Evolutionary conservation across 192 early-diverging fungal species (phyloP), one percentile per base, ranked within the genome.

Genomic region (Backusella psychrophila): DNA sequence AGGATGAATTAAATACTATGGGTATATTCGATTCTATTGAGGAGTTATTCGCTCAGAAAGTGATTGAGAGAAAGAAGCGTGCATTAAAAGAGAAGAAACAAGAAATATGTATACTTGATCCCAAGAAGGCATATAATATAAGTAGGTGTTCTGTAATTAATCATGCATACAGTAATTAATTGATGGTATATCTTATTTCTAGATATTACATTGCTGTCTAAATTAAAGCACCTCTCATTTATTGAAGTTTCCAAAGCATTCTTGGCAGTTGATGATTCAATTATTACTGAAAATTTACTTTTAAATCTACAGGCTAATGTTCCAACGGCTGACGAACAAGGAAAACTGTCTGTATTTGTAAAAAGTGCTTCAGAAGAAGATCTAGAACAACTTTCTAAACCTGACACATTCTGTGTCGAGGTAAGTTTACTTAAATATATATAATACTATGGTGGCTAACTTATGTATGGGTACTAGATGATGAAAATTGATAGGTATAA

Each of bases 401-500:
- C 94, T 3, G 94, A 95, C 33, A 84, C 80, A 14, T 95, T 95
- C 82, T 92, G 91, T 79, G 81, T 90, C 17, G 92, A 90, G 82
- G 85, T 86, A 77, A 66, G 53, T 2, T 39, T 36, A 4, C 15
- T 75, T 52, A 34, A 19, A 69, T 7, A 31, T 49, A 23, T 8
- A 75, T 15, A 3, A n/a, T 49, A 41, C 33, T 15, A 7, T 59
- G 17, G 12, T 12, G 35, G 38, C 15, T 72, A 49, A 67, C 26
- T 26, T 12, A 3, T 36, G 69, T 23, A 6, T 4, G 8, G 9
- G 2, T 4, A 36, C 15, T 14, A 81, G 80, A 78, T 93, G n/a
- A 91, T 94, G 85, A 89, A 92, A 77, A 89, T 95, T 26, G 90
- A 93, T 71, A 87, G 91, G 38, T 94, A 92, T 73, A 91, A 92